A percentile compares a stretch with the other conserved stretches of the same genome.
These are phyloP conservation scores for Wickerhamomyces sp. DNA, from an alignment of 1,139 yeast genomes.

Conservation along the genomic window DNA sequence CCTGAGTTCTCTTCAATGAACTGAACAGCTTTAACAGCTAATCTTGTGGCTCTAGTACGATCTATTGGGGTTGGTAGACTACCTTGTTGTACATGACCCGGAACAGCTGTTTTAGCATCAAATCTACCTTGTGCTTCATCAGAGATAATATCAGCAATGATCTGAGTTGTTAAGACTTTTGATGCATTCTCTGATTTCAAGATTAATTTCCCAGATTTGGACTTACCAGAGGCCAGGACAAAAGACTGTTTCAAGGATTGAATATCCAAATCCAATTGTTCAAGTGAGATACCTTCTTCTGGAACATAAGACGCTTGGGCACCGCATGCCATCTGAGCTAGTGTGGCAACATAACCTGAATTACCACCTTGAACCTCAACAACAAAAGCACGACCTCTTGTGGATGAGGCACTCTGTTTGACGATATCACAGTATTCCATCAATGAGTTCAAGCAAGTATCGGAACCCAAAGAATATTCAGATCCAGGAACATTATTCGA, in stretches of 20 bases:
- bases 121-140: slow-evolving; percentile 63
- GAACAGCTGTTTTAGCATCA: slow-evolving; percentile 73
- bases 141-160: slow-evolving; percentile 63
- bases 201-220: slow-evolving; percentile 65
- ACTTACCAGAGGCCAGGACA: slow-evolving; percentile 71
- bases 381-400: slow-evolving; percentile 91
- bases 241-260: slow-evolving; percentile 65
- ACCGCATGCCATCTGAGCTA: slow-evolving; percentile 85
- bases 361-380: slow-evolving; percentile 98
- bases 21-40: slow-evolving; percentile 64
- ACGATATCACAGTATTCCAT: slow-evolving; percentile 92
- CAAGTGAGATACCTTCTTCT: slow-evolving; percentile 73
- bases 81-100: slow-evolving; percentile 86
- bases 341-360: slow-evolving; percentile 88
- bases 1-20: slow-evolving; percentile 50
- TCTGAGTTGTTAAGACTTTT: slow-evolving; percentile 58
- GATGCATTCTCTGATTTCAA: slow-evolving; percentile 69
- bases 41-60: slow-evolving; percentile 64
- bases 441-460: slow-evolving; percentile 87
- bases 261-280: slow-evolving; percentile 73
- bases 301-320: slow-evolving; percentile 93
- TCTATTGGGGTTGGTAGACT: slow-evolving; percentile 76
- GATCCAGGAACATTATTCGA: slow-evolving; percentile 98
- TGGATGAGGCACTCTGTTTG: slow-evolving; percentile 91
- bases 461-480: slow-evolving; percentile 89